Conservation (phyloP, 805 yeast species). For the Myxozyma geophila region DNA sequence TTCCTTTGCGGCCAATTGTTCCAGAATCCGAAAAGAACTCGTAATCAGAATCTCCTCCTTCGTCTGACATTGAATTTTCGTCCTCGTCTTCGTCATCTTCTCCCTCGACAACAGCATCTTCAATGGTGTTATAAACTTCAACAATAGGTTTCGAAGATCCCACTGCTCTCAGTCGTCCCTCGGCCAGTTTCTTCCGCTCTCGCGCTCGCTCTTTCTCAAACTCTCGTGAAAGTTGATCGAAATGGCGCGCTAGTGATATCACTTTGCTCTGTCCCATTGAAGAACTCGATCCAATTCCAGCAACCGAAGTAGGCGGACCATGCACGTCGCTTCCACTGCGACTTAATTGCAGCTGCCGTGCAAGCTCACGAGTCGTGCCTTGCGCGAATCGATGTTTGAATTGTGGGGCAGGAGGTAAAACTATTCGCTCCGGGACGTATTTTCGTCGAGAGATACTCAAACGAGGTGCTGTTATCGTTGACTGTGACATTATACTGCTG, state of each 20-base stretch:
- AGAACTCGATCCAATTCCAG: conserved; percentile 19
- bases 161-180: conserved; percentile 59
- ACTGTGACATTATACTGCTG: neutral
- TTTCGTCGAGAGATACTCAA: conserved; percentile 19
- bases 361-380: conserved; percentile 37
- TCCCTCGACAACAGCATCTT: conserved; percentile 78
- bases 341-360: conserved; percentile 34
- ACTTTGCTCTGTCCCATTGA: conserved; percentile 39
- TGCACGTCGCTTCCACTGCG: conserved; percentile 28
- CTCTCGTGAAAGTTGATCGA: conserved; percentile 79
- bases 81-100: conserved; percentile 44
- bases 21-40: conserved; percentile 34
- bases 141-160: conserved; percentile 83
- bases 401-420: conserved; percentile 21
- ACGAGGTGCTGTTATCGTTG: neutral
- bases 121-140: conserved; percentile 83
- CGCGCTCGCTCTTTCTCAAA: conserved; percentile 84
- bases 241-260: conserved; percentile 58
- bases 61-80: conserved; percentile 20
- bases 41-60: conserved; percentile 27
- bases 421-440: conserved; percentile 25
- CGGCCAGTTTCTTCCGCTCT: conserved; percentile 67
- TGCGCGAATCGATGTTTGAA: conserved; percentile 31
- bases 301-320: conserved; percentile 25
- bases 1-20: conserved; percentile 24